phyloP scores from a whole-genome alignment of 345 rosid species.

The Gossypioides kirkii region DNA sequence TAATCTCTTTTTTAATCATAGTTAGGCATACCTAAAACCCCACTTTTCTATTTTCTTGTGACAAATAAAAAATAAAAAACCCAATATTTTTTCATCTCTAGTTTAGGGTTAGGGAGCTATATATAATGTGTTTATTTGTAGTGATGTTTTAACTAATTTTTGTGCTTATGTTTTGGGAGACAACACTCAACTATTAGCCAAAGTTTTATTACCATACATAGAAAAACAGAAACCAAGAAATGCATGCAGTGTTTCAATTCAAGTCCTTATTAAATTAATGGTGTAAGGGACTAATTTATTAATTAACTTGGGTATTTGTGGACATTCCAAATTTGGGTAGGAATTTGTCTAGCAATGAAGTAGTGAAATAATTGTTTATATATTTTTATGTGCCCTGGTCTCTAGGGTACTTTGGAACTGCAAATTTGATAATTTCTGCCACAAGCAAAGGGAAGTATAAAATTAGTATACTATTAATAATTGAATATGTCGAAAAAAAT shows the following conservation, averaged over 20 bases:
- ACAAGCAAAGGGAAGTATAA: neutral
- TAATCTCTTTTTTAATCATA: too few species aligned
- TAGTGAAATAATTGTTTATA: neutral
- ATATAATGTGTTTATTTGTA: neutral
- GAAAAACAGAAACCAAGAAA: neutral
- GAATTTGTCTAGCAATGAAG: neutral
- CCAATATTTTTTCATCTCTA: too few species aligned
- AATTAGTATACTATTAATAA: too few species aligned
- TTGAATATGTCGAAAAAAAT: too few species aligned
- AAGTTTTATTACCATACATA: neutral
- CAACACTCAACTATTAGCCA: neutral
- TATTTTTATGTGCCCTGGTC: too few species aligned
- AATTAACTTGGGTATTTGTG: neutral
- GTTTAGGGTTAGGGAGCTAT: neutral
- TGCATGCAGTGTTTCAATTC: neutral
- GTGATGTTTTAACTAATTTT: neutral
- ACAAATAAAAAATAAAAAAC: too few species aligned
- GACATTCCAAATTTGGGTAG: neutral
- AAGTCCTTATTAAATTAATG: neutral
- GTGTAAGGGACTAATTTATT: neutral
- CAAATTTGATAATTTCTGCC: neutral
- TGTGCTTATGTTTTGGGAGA: neutral
- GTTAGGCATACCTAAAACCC: neutral
- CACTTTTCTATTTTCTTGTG: too few species aligned
- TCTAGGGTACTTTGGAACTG: neutral